A percentile compares a stretch with the other conserved stretches of the same genome.
Conservation (phyloP, 192 early-diverging fungal species). For the Rhizophagus sp. region DNA sequence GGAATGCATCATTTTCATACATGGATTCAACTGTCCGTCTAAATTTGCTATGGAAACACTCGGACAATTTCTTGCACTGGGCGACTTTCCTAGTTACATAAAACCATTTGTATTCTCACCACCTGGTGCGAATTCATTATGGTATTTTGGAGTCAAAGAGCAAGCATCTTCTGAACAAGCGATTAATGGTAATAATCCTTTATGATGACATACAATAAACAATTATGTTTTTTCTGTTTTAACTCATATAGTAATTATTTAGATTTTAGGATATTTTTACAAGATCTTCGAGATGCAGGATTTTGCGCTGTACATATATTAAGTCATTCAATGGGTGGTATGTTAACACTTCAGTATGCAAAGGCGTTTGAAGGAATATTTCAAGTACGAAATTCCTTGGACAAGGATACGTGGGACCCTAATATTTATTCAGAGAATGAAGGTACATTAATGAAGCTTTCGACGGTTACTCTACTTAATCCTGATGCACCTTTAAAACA, state of each 20-base stretch:
- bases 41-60: constrained; percentile 40
- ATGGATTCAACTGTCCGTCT: constrained; percentile 43
- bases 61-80: constrained; percentile 40
- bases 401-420: no score
- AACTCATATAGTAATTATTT: not conserved
- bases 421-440: not conserved
- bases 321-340: constrained; percentile 42
- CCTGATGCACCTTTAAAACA: constrained; percentile 36
- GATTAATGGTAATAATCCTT: constrained; percentile 14
- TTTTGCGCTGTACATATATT: constrained; percentile 40
- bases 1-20: constrained; percentile 41
- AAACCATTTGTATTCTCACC: constrained; percentile 46
- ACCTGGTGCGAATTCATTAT: constrained; percentile 38
- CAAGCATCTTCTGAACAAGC: constrained; percentile 36
- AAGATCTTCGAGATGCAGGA: constrained; percentile 36
- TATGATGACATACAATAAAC: not conserved
- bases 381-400: not conserved
- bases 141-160: constrained; percentile 38
- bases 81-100: constrained; percentile 42
- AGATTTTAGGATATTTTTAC: constrained; percentile 40
- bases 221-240: not conserved
- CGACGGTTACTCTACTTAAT: constrained; percentile 40
- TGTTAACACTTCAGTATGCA: not conserved
- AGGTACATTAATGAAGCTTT: constrained; percentile 29
- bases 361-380: constrained; percentile 3